Evolutionary conservation across 1,139 yeast genomes (phyloP).

Genomic region (Yueomyces sp.): DNA sequence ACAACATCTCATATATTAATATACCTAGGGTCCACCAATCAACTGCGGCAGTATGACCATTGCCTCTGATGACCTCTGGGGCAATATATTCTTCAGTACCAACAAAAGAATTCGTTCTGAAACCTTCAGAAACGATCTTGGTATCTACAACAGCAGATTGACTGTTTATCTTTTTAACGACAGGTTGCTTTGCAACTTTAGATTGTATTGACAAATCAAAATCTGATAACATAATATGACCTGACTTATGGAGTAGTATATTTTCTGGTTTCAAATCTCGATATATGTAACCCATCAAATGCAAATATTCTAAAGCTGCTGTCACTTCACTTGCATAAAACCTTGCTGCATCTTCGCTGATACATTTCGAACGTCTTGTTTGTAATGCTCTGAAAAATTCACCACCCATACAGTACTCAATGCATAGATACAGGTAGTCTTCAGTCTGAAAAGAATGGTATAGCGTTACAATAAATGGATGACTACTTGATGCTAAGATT

Average conservation of each 20-base stretch:
- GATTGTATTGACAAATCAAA: constrained; percentile 91
- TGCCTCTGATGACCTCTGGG: constrained; percentile 92
- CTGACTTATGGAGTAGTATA: constrained; percentile 83
- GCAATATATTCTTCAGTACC: constrained; percentile 98
- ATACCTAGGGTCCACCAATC: constrained; percentile 99
- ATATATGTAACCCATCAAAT: constrained; percentile 91
- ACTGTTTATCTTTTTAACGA: constrained; percentile 15
- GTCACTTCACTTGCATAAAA: constrained; percentile 96
- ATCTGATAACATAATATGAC: constrained; percentile 95
- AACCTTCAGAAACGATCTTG: constrained; percentile 88
- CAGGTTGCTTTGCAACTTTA: constrained; percentile 50
- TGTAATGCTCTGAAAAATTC: constrained; percentile 95
- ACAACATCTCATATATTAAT: constrained; percentile 82
- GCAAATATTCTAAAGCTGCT: constrained; percentile 91
- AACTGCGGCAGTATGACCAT: constrained; percentile 94
- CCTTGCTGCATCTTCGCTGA: constrained; percentile 76
- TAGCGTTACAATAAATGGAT: constrained; percentile 91
- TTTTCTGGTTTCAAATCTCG: constrained; percentile 94
- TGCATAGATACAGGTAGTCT: constrained; percentile 83
- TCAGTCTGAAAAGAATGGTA: constrained; percentile 95
- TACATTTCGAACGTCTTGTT: constrained; percentile 76
- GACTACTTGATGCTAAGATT: constrained; percentile 87
- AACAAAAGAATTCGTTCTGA: constrained; percentile 91
- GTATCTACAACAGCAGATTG: constrained; percentile 42
- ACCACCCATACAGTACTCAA: constrained; percentile 99